Percentiles rank a stretch among this genome's conserved stretches.
These are phyloP conservation scores for Cotoneaster glaucophyllus DNA, from an alignment of 306 rosid genomes.

Conservation along the genomic window DNA sequence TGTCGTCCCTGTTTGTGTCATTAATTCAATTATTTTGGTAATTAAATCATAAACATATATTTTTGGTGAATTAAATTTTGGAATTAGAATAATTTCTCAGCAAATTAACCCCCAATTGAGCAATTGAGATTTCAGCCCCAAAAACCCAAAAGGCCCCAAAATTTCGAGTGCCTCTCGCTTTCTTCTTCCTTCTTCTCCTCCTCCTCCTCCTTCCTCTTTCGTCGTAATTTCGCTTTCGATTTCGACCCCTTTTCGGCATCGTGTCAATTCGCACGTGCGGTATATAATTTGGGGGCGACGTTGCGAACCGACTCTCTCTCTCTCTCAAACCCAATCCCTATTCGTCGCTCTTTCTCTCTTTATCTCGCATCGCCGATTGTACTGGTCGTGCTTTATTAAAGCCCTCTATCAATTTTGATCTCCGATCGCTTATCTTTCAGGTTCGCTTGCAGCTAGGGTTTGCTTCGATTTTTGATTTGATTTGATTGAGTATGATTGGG, in stretches of 20 bases:
- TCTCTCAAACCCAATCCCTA: neutral
- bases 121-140: slow-evolving; percentile 14
- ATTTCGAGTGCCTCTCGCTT: neutral
- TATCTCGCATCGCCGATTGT: slow-evolving; percentile 15
- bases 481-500: slow-evolving; percentile 8
- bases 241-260: neutral
- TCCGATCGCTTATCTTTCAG: slow-evolving; percentile 15
- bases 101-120: slow-evolving; percentile 15
- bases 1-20: neutral
- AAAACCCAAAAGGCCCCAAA: neutral
- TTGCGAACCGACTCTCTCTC: slow-evolving; percentile 4
- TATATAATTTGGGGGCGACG: neutral
- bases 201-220: slow-evolving; percentile 5
- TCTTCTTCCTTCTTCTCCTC: neutral
- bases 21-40: neutral
- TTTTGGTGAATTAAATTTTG: no score
- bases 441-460: slow-evolving; percentile 22
- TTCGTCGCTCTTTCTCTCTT: neutral
- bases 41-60: no score
- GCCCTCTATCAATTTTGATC: slow-evolving; percentile 24
- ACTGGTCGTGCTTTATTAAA: neutral
- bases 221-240: slow-evolving; percentile 1
- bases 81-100: neutral
- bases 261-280: slow-evolving; percentile 17
- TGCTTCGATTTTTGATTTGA: neutral